Evolutionary conservation across 192 early-diverging fungal genomes (phyloP), one percentile per base, ranked within the genome.

Genomic region (Gonapodya prolifera): DNA sequence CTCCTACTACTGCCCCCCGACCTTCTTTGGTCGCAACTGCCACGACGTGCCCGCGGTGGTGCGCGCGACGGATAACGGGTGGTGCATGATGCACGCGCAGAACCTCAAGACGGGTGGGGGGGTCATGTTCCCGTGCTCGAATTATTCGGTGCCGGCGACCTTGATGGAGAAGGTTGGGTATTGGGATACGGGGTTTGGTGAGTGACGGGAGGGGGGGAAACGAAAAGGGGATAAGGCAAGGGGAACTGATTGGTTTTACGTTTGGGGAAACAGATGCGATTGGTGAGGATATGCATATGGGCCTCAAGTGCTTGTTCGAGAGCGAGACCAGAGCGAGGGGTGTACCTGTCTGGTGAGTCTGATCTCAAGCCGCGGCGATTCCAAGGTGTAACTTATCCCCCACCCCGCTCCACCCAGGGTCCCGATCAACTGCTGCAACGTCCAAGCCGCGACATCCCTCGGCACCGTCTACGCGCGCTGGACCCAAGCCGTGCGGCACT

Each of bases 231-330:
- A n/a, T n/a, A n/a, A n/a, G n/a, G n/a, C n/a, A n/a, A n/a, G n/a
- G n/a, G n/a, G n/a, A n/a, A n/a, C n/a, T n/a, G n/a, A n/a, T n/a
- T n/a, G n/a, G n/a, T n/a, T n/a, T n/a, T n/a, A n/a, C n/a, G n/a
- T n/a, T n/a, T n/a, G n/a, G n/a, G n/a, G n/a, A n/a, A n/a, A n/a
- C n/a, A n/a, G 91, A 93, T 82, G 85, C 91, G 18, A 89, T 92
- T 35, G 92, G 92, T 29, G 92, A 93, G 80, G 92, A 93, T 84
- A 84, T 93, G 85, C 92, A 93, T 81, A 93, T 93, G n/a, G n/a
- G n/a, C n/a, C n/a, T n/a, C n/a, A n/a, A n/a, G n/a, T n/a, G n/a
- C n/a, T n/a, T n/a, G n/a, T n/a, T n/a, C n/a, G n/a, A n/a, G n/a
- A n/a, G n/a, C n/a, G n/a, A n/a, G n/a, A n/a, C n/a, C n/a, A n/a